A percentile compares a stretch with the other conserved stretches of the same genome.
Evolutionary conservation across 179 eudicot genomes (phyloP).

Genomic region (Corrigiola litoralis): DNA sequence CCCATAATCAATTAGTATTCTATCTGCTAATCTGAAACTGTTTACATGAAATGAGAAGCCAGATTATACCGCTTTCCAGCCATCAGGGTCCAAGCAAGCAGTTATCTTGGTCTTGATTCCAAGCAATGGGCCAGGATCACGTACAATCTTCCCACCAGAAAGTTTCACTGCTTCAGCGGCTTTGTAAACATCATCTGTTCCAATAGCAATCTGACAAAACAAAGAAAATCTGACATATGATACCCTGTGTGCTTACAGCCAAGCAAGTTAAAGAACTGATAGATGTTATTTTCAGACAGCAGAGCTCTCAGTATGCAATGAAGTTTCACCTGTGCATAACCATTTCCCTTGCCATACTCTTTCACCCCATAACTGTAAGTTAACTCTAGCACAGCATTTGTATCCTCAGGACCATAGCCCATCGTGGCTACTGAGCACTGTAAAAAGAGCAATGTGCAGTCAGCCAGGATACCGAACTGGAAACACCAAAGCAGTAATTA

Average conservation of each 20-base stretch:
- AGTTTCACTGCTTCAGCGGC: conserved; percentile 61
- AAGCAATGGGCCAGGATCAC: conserved; percentile 73
- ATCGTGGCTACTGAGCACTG: conserved; percentile 58
- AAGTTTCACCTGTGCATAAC: conserved; percentile 58
- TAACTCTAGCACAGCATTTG: conserved; percentile 54
- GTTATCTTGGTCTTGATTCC: conserved; percentile 71
- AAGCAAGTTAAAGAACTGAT: neutral
- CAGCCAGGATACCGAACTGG: neutral
- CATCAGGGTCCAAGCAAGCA: conserved; percentile 85
- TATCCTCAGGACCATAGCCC: conserved; percentile 80
- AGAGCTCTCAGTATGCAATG: neutral
- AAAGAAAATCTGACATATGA: conserved; percentile 1
- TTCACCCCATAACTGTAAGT: conserved; percentile 65
- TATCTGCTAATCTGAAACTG: neutral
- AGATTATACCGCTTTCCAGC: conserved; percentile 66
- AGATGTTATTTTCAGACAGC: conserved; percentile 2
- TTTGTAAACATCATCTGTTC: conserved; percentile 73
- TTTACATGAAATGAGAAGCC: conserved; percentile 8
- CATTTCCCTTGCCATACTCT: conserved; percentile 69
- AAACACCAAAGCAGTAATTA: neutral
- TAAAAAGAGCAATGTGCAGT: conserved; percentile 12
- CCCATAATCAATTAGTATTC: neutral
- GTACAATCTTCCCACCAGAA: conserved; percentile 54
- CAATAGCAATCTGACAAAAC: conserved; percentile 60
- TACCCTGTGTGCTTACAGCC: neutral